Conservation (phyloP, 495 filamentous ascomycete genomes). For the Parmelia sp. region DNA sequence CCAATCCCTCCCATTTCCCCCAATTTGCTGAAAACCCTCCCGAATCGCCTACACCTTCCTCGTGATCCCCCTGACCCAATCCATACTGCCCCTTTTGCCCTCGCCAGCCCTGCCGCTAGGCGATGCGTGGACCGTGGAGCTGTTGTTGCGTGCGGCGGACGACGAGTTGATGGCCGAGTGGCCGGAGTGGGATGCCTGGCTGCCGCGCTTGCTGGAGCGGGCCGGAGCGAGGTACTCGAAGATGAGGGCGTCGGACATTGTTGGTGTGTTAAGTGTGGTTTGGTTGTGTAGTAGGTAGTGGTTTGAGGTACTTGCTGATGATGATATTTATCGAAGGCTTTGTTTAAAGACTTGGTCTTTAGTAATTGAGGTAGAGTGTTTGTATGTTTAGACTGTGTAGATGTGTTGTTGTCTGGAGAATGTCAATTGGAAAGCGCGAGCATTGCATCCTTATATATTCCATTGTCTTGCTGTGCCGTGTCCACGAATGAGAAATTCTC, state of each 20-base stretch:
- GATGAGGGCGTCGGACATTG: slow-evolving; percentile 12
- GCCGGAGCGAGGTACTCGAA: slow-evolving; percentile 1
- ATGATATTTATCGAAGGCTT: not conserved
- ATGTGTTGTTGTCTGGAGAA: not conserved
- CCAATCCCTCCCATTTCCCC: too few species aligned
- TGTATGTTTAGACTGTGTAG: not conserved
- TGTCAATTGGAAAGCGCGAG: not conserved
- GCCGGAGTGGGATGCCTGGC: slow-evolving; percentile 10
- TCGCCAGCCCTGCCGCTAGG: not conserved
- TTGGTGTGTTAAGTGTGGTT: not conserved
- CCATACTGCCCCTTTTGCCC: not conserved
- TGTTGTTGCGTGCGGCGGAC: not conserved
- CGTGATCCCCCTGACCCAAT: not conserved
- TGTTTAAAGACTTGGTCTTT: not conserved
- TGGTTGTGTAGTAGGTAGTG: not conserved
- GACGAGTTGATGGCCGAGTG: not conserved
- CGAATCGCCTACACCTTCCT: not conserved
- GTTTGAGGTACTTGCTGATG: not conserved
- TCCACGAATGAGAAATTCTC: too few species aligned
- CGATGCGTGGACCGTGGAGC: not conserved
- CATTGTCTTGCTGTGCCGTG: too few species aligned
- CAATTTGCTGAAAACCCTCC: too few species aligned
- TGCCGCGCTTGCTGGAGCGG: slow-evolving; percentile 11
- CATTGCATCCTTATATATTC: not conserved
- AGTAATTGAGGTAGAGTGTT: too few species aligned